Base-by-base conservation (phyloP, 306 rosid genomes). In the Abrus precatorius region DNA sequence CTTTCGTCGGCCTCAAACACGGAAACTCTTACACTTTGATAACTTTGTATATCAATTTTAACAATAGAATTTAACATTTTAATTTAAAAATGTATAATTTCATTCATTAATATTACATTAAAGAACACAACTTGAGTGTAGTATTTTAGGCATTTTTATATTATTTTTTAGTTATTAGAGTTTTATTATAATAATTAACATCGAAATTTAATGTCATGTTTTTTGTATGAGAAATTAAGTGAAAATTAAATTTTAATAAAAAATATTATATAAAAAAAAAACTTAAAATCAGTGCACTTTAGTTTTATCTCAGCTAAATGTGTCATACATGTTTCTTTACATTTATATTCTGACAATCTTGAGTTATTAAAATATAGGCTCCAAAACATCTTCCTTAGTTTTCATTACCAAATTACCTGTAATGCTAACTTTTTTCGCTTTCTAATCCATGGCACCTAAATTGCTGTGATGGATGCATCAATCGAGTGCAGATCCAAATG, bases 401-500 rank as follows among this genome's bases (percentile, higher is more conserved):
- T 48, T 28, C 5, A 48, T 65, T 5, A 4, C 9, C 4, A 13
- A 7, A 48, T 65, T 5, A 4, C 9, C 4, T 9, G 5, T 5
- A 43, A 9, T 47, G 77, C 80, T 81, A 82, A 81, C 63, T 74
- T 57, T 38, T 5, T 72, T 57, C 54, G 29, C 29, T 0, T 43
- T 52, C 5, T 13, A 40, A 69, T 76, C 48, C 70, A 72, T 77
- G 70, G 45, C 72, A n/a, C 40, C 62, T 9, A 54, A 81, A 80
- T 55, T 41, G 69, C 33, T 38, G 84, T 43, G 40, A 87, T 69
- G 86, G 82, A 40, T 66, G 10, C 32, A 63, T 50, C 36, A 71
- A 76, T 60, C 20, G 11, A 76, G 47, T 49, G 54, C 84, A 92
- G 97, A 92, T 80, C 98, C 97, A 67, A 94, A 92, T 74, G 98